These are phyloP conservation scores for Fusarium sp. DNA, from an alignment of 2,329 filamentous ascomycete genomes.

Conservation along the genomic window DNA sequence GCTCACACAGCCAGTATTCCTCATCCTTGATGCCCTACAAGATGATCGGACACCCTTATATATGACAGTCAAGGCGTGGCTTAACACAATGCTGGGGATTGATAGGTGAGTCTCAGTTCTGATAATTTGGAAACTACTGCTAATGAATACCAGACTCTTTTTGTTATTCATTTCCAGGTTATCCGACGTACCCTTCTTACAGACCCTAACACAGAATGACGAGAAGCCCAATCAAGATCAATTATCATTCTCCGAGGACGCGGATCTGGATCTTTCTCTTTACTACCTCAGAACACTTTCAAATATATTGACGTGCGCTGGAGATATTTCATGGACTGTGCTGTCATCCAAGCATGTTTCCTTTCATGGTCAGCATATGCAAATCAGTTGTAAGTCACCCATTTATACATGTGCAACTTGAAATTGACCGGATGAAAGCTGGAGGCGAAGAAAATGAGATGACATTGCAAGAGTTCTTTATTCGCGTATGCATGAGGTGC, in stretches of 20 bases:
- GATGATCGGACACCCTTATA: constrained; percentile 79
- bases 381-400: constrained; percentile 60
- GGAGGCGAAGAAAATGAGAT: constrained; percentile 64
- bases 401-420: not conserved
- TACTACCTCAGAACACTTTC: constrained; percentile 82
- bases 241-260: constrained; percentile 58
- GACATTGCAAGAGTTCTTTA: constrained; percentile 74
- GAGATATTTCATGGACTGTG: constrained; percentile 74
- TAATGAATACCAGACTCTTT: constrained; percentile 61
- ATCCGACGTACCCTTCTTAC: constrained; percentile 64
- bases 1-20: constrained; percentile 81
- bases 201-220: constrained; percentile 23
- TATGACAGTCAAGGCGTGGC: constrained; percentile 82
- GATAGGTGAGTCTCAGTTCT: constrained; percentile 62
- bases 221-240: constrained; percentile 29
- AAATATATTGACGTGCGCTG: constrained; percentile 75
- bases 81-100: constrained; percentile 73
- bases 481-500: constrained; percentile 72
- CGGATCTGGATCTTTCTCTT: constrained; percentile 79
- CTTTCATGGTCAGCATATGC: constrained; percentile 43
- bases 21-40: constrained; percentile 81
- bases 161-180: constrained; percentile 69
- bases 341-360: constrained; percentile 68
- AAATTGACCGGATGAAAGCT: constrained; percentile 51
- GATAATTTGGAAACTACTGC: not conserved